Conservation (phyloP, 148 eudicot species). For the Camellia sinensis region DNA sequence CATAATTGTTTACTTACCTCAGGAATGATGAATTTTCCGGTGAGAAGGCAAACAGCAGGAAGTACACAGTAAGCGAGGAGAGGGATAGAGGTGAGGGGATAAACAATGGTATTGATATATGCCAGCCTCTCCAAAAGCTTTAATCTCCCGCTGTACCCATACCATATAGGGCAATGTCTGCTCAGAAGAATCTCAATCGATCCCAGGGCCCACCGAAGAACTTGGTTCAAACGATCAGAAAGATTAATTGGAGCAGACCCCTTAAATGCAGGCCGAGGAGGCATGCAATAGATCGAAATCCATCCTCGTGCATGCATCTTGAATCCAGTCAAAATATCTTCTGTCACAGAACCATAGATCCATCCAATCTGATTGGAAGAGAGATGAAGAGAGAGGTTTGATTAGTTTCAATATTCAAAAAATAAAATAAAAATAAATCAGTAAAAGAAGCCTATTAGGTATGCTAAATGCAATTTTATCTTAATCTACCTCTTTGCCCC, state of each 20-base stretch:
- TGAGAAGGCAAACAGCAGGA: slow-evolving; percentile 8
- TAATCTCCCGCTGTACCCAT: background rate
- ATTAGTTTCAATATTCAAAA: background rate
- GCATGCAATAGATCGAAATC: slow-evolving; percentile 6
- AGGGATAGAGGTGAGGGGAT: slow-evolving; percentile 2
- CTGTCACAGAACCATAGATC: slow-evolving; percentile 11
- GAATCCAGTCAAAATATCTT: slow-evolving; percentile 8
- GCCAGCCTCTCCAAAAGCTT: background rate
- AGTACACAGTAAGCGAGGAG: background rate
- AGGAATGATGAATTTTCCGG: slow-evolving; percentile 9
- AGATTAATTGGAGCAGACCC: slow-evolving; percentile 11
- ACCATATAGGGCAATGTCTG: slow-evolving; percentile 11
- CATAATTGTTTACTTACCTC: background rate
- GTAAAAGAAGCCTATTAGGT: background rate
- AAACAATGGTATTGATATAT: background rate
- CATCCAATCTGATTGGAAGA: background rate
- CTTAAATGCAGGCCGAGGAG: background rate
- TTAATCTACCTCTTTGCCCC: slow-evolving; percentile 39
- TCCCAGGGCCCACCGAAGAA: slow-evolving; percentile 8
- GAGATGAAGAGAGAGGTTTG: background rate
- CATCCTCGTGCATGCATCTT: slow-evolving; percentile 9
- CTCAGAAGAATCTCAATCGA: background rate
- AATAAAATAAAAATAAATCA: too few relatives aligned
- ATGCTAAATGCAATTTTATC: background rate
- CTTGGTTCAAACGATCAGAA: slow-evolving; percentile 9